phyloP scores from a whole-genome alignment of 495 filamentous ascomycete species.

The Penicillium silybi region DNA sequence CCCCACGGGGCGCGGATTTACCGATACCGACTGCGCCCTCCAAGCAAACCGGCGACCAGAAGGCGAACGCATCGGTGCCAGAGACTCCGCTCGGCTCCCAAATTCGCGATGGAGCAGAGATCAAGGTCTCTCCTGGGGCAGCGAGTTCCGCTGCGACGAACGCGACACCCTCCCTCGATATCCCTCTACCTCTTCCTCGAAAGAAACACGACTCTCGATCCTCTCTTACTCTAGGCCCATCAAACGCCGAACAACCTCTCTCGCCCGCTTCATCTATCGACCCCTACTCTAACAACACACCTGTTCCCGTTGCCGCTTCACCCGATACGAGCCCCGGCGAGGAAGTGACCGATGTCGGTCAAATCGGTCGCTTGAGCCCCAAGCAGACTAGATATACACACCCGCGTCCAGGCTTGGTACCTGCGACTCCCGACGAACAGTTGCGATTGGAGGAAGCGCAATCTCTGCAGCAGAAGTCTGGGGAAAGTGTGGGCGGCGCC shows the following conservation, averaged over 20 bases:
- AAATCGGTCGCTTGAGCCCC: conserved; percentile 21
- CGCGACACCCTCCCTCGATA: conserved; percentile 15
- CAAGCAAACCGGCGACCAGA: conserved; percentile 15
- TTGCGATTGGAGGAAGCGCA: conserved; percentile 48
- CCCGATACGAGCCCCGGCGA: conserved; percentile 42
- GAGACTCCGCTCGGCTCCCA: conserved; percentile 24
- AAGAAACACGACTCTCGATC: conserved; percentile 32
- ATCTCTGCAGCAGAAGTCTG: conserved; percentile 30
- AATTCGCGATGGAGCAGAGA: conserved; percentile 16
- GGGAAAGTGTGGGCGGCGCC: conserved; percentile 9
- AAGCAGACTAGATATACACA: conserved; percentile 21
- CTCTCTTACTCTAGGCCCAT: conserved; percentile 29
- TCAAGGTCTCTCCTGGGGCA: conserved; percentile 13
- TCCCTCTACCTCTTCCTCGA: conserved; percentile 12
- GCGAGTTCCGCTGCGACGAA: conserved; percentile 13
- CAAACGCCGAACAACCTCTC: conserved; percentile 36
- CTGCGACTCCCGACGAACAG: conserved; percentile 48
- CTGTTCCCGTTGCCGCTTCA: conserved; percentile 33
- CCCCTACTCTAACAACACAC: conserved; percentile 42
- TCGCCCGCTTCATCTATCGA: conserved; percentile 44
- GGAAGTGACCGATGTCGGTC: conserved; percentile 25
- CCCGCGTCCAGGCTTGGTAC: conserved; percentile 24
- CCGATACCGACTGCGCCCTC: conserved; percentile 8
- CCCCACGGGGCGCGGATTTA: conserved; percentile 7
- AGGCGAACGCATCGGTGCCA: conserved; percentile 13